These are phyloP conservation scores for Pisolithus marmoratus DNA, from an alignment of 768 basidiomycete genomes.

Conservation along the genomic window DNA sequence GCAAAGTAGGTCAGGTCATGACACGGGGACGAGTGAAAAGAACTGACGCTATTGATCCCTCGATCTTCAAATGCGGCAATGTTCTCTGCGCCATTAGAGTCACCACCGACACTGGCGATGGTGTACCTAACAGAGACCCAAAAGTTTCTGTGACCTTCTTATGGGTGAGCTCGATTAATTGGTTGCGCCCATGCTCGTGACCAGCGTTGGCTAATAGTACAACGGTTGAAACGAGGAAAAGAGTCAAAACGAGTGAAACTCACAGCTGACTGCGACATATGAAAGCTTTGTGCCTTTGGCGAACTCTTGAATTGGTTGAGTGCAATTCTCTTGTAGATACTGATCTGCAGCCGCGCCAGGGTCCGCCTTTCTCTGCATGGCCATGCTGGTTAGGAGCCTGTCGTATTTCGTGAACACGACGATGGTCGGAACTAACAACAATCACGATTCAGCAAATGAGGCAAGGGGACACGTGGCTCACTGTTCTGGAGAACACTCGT, in stretches of 20 bases:
- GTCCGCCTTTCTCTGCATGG: conserved; percentile 1
- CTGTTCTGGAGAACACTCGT: not conserved
- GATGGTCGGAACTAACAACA: not conserved
- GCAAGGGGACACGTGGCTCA: not conserved
- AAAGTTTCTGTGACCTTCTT: not conserved
- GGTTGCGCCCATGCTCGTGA: not conserved
- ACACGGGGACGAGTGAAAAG: no score
- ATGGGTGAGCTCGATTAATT: not conserved
- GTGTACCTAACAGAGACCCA: not conserved
- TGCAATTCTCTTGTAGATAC: not conserved
- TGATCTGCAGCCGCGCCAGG: not conserved
- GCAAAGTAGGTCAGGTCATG: not conserved
- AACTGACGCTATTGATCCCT: no score
- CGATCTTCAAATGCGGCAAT: no score
- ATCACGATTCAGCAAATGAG: not conserved
- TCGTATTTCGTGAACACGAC: conserved; percentile 2
- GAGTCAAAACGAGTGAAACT: not conserved
- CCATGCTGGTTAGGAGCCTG: not conserved
- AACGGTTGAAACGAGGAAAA: not conserved
- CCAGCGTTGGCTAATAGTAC: not conserved
- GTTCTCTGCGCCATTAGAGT: no score
- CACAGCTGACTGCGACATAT: not conserved
- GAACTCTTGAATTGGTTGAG: not conserved
- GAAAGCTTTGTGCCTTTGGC: not conserved
- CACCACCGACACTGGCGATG: no score